Conservation (phyloP, 2,329 filamentous ascomycete species). For the Xylaria sp. region DNA sequence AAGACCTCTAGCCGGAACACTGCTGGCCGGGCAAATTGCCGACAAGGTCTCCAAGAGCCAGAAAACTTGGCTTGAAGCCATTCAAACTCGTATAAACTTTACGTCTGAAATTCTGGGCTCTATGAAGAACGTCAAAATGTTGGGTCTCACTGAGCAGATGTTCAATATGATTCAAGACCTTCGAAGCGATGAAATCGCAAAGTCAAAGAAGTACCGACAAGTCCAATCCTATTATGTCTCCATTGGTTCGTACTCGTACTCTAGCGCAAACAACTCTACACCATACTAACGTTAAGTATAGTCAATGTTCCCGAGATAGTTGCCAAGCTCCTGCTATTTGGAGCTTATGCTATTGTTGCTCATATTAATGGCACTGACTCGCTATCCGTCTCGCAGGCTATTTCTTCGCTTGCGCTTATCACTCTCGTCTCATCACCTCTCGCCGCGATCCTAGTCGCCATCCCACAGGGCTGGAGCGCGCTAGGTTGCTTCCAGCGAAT, state of each 20-base stretch:
- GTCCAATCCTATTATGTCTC: constrained; percentile 25
- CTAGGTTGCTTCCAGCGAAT: constrained; percentile 31
- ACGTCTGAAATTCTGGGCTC: constrained; percentile 28
- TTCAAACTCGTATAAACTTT: constrained; percentile 28
- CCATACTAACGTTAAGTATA: constrained; percentile 1
- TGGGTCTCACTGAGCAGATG: constrained; percentile 29
- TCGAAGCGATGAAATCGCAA: constrained; percentile 28
- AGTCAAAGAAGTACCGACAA: constrained; percentile 27
- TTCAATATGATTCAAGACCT: constrained; percentile 23
- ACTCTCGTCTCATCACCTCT: constrained; percentile 23
- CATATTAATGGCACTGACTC: constrained; percentile 31
- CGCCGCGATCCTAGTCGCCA: constrained; percentile 18
- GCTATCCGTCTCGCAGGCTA: constrained; percentile 31
- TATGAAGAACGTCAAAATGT: constrained; percentile 37
- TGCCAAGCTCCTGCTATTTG: constrained; percentile 26
- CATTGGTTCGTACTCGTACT: constrained; percentile 11
- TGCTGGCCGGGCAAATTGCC: constrained; percentile 25
- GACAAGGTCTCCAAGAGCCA: constrained; percentile 29
- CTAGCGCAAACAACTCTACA: not conserved
- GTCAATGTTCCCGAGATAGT: constrained; percentile 26
- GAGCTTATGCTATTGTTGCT: constrained; percentile 30
- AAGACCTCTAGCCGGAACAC: constrained; percentile 18
- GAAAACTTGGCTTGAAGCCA: constrained; percentile 27
- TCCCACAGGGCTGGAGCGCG: constrained; percentile 30
- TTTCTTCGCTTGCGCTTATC: constrained; percentile 30